These are phyloP conservation scores for Aurantiochytrium sp. DNA, from an alignment of 108 stramenopile genomes.

Conservation along the genomic window DNA sequence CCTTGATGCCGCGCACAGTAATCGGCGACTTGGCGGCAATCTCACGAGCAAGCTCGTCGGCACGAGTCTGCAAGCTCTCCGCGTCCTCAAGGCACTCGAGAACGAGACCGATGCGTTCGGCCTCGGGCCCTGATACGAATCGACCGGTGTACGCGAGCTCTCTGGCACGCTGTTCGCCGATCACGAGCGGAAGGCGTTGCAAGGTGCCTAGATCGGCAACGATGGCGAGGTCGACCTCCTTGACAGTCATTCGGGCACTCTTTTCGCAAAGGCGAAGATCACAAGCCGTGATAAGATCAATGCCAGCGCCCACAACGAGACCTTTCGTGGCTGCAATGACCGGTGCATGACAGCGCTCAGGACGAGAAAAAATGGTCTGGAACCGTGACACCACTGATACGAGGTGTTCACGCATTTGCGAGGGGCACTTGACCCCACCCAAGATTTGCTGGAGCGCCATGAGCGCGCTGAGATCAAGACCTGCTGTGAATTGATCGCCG, in stretches of 20 bases:
- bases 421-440: background rate
- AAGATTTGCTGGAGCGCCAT: background rate
- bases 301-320: background rate
- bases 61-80: background rate
- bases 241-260: background rate
- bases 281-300: slow-evolving; percentile 17
- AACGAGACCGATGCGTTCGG: background rate
- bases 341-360: background rate
- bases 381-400: background rate
- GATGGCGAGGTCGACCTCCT: slow-evolving; percentile 14
- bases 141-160: slow-evolving; percentile 16
- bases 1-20: slow-evolving; percentile 7
- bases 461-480: background rate
- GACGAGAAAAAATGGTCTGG: background rate
- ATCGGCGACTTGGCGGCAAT: slow-evolving; percentile 1
- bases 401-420: background rate
- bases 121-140: background rate
- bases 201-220: slow-evolving; percentile 14
- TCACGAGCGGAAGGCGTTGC: background rate
- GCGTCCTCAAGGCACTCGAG: background rate
- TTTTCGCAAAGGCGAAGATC: background rate
- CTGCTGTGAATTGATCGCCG: background rate
- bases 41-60: background rate
- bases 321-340: background rate
- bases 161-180: slow-evolving; percentile 6